Base-by-base conservation (phyloP, 495 filamentous ascomycete genomes). In the Cairneyella variabilis region DNA sequence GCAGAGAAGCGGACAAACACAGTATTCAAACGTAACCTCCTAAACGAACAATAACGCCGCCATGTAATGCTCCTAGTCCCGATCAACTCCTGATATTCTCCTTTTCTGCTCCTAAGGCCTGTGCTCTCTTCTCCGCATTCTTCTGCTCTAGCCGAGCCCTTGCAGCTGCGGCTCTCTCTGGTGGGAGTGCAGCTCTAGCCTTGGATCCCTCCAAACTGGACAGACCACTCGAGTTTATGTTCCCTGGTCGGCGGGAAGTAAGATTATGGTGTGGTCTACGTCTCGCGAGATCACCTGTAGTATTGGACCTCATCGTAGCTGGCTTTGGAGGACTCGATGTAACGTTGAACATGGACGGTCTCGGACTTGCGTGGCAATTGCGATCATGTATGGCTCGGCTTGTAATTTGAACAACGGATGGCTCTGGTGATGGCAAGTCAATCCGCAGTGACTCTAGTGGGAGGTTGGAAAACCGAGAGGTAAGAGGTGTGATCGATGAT, bases 141-240 rank as follows among this genome's bases (percentile, higher is more conserved):
- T 71, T 78, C 56, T 74, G 72, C 62, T 81, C 77, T 11, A 89
- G 67, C 25, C 86, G 72, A 23, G 80, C 82, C 57, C 78, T 75
- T 3, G 86, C 86, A 6, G 84, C 85, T 14, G 79, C 76, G 25
- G 69, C 66, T 28, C 85, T 75, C 11, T 87, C 83, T 1, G 80
- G 69, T 3, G 84, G 73, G 18, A 89, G 56, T 0, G 66, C 60
- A n/a, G 73, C 71, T 14, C 71, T 75, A 42, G 59, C 70, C 22
- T 55, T 64, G 45, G 40, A 67, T 37, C 16, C 67, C 45, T 38
- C 64, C 68, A 40, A 64, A 60, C 45, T 68, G 50, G 40, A 41
- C 34, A 60, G 38, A 26, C 46, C 30, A 34, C 54, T 58, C 41
- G 53, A 55, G 16, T 32, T 9, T 3, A 68, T 59, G 42, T 70